Evolutionary conservation across 495 filamentous ascomycete species (phyloP), one percentile per base, ranked within the genome.

Genomic region (Aspergillus affinis): DNA sequence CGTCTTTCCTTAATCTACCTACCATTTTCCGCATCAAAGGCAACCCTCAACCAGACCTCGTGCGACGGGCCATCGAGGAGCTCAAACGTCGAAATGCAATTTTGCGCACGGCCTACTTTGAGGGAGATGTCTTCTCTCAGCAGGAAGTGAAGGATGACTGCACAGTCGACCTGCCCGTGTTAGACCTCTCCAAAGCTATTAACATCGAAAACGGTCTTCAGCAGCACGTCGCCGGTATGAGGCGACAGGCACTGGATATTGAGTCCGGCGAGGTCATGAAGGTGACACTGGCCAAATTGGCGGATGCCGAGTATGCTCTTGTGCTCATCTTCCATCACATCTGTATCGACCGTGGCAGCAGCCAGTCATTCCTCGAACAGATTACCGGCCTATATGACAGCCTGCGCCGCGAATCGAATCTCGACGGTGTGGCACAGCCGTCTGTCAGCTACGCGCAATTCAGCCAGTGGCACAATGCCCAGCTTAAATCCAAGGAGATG

Each of bases 1-100:
- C 64, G 44, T 67, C 70, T 4, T 59, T 65, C 17, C 65, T 73
- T 55, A 81, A 82, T 61, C 48, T 76, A 8, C 63, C 70, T 10
- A 51, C 63, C 4, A 45, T 57, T 4, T 62, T 60, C 48, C 50
- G 63, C 7, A 18, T 79, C 6, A 52, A 51, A 8, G 78, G 78
- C 18, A 32, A 23, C 0, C 47, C 74, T 7, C 26, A 67, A 0
- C 48, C 61, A 23, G 58, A 41, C 6, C 32, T 57, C 5, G 47
- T 72, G 23, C 52, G 51, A 4, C 20, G 23, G 30, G 49, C 49
- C 9, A 54, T 62, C 12, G 47, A 46, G 26, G 57, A 57, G 18
- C 54, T 70, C 29, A 55, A 49, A 20, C 19, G 45, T 18, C 55
- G 61, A 21, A 54, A 63, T 18, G 51, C 48, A 8, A 52, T 55